Base-by-base conservation (phyloP, 129 eudicot species). In the Sambucus nigra region DNA sequence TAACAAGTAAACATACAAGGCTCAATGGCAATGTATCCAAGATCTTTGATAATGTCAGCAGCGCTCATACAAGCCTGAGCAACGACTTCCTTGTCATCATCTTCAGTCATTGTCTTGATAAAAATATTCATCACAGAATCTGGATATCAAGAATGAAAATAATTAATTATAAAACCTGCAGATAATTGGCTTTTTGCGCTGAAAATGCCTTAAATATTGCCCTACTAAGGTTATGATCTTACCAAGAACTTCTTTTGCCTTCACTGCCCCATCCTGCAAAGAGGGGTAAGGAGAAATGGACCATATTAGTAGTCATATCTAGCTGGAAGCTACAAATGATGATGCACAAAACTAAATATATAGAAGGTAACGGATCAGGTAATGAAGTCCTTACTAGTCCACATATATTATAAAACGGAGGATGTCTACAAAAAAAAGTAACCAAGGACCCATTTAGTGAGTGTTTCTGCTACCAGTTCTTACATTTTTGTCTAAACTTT, bases 61-160 rank as follows among this genome's bases (percentile, higher is more conserved):
- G 70, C 67, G 31, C 86, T 76, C 76, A 77, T 82, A 72, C 99
- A 91, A 66, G 94, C 95, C 75, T 91, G 99, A 74, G 99, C 99
- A 54, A 91, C 99, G 64, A 86, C 99, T 78, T 91, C 99, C 73
- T 91, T 91, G 65, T 91, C 99, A 62, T 91, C 99, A 65, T 91
- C 99, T 52, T 85, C 99, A 10, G 74, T 64, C 94, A 91, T 91
- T 24, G 91, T 82, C 54, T 86, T 91, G 48, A 91, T 70, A 73
- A 76, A 91, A 65, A 91, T 91, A 32, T 81, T 82, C 99, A 91
- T 76, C 60, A 91, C 82, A 21, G 83, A 65, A 47, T 82, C 99
- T 91, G 75, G 61, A 47, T 38, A 53, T 59, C n/a, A 41, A 25
- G 27, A 22, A 23, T 18, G 39, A 25, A 15, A 47, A 44, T 8